phyloP scores from a whole-genome alignment of 306 rosid genomes.

The Pyrus communis region DNA sequence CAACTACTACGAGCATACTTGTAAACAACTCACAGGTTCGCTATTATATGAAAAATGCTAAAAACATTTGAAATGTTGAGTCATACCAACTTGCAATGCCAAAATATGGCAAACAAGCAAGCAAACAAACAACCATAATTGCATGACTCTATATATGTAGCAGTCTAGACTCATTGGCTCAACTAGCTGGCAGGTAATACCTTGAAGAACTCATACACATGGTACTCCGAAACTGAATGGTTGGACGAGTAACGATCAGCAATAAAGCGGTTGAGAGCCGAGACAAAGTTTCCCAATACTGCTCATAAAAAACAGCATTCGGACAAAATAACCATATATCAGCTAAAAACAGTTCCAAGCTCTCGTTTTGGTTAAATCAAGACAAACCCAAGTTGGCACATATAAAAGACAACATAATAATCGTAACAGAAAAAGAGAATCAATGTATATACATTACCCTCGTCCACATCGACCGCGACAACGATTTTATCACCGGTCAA shows the following conservation, averaged over 20 bases:
- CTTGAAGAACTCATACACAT: conserved; percentile 91
- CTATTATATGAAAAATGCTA: not conserved
- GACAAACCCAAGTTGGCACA: not conserved
- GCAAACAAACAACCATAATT: not conserved
- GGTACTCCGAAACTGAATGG: conserved; percentile 79
- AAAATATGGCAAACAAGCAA: not conserved
- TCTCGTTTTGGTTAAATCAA: not conserved
- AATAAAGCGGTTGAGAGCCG: conserved; percentile 84
- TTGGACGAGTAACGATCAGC: conserved; percentile 70
- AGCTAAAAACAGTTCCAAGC: not conserved
- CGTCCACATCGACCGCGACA: conserved; percentile 92
- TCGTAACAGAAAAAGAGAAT: not conserved
- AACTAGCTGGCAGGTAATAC: conserved; percentile 29
- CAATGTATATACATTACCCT: conserved; percentile 40
- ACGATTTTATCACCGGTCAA: conserved; percentile 36
- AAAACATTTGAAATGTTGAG: not conserved
- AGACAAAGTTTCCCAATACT: conserved; percentile 86
- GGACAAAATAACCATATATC: not conserved
- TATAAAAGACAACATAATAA: not conserved
- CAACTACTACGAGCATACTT: not conserved
- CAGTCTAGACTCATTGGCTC: not conserved
- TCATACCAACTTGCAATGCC: not conserved
- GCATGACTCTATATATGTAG: not conserved
- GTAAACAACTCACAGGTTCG: not conserved
- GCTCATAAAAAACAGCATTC: conserved; percentile 16